Conservation (phyloP, 345 rosid genomes). For the Physaria fendleri region DNA sequence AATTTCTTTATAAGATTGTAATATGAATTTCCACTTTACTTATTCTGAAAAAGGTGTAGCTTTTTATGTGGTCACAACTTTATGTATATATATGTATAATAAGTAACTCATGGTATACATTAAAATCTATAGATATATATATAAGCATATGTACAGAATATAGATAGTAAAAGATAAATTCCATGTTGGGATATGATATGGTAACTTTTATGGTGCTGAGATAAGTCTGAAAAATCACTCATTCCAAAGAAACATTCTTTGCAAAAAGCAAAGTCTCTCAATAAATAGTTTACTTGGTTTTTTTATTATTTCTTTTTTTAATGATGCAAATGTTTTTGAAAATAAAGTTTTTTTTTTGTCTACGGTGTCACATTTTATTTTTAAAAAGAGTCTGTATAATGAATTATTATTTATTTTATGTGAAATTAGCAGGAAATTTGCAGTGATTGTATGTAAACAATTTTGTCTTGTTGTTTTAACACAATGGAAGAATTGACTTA, state of each 20-base stretch:
- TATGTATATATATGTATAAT: not conserved
- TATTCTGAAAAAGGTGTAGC: slow-evolving; percentile 24
- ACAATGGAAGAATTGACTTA: not conserved
- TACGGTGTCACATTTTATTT: too few species aligned
- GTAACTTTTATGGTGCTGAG: slow-evolving; percentile 31
- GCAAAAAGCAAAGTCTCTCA: slow-evolving; percentile 27
- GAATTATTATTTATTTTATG: too few species aligned
- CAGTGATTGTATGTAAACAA: not conserved
- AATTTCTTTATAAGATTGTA: too few species aligned
- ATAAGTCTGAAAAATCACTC: slow-evolving; percentile 30
- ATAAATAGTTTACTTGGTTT: slow-evolving; percentile 12
- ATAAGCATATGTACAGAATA: slow-evolving; percentile 5
- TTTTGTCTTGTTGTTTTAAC: not conserved
- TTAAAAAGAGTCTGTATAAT: too few species aligned
- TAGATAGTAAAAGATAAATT: slow-evolving; percentile 13
- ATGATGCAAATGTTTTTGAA: too few species aligned
- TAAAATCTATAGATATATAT: not conserved
- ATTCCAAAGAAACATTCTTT: slow-evolving; percentile 35
- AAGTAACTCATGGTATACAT: not conserved
- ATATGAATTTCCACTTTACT: slow-evolving; percentile 17
- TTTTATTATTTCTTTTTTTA: not conserved
- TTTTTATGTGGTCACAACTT: slow-evolving; percentile 22
- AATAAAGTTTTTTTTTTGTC: too few species aligned
- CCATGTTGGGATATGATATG: slow-evolving; percentile 34
- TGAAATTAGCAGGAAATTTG: too few species aligned